Evolutionary conservation across 2,329 filamentous ascomycete species (phyloP).

Genomic region (Botryotinia globosa): DNA sequence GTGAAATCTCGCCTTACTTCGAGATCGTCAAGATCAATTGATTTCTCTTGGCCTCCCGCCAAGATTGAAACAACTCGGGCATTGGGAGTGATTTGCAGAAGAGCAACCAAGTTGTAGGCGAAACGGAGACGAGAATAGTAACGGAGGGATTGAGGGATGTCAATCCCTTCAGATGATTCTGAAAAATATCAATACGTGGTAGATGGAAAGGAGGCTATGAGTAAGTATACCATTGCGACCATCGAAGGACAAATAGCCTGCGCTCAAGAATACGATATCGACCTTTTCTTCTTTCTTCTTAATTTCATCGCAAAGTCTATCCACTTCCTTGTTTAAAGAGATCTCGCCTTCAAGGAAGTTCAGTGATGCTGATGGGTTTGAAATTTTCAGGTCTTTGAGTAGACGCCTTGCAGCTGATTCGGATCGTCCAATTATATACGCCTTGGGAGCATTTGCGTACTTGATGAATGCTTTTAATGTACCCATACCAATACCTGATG

Average conservation of each 20-base stretch:
- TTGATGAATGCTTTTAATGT: constrained; percentile 48
- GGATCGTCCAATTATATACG: constrained; percentile 54
- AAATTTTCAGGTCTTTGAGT: constrained; percentile 42
- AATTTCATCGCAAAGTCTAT: constrained; percentile 48
- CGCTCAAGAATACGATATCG: constrained; percentile 48
- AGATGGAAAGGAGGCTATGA: not conserved
- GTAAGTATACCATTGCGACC: constrained; percentile 32
- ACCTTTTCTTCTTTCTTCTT: constrained; percentile 44
- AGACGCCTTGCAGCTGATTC: constrained; percentile 36
- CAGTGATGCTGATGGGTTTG: constrained; percentile 47
- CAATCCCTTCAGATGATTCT: constrained; percentile 57
- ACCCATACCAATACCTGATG: constrained; percentile 52
- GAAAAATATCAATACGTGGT: constrained; percentile 18
- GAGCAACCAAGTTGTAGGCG: constrained; percentile 54
- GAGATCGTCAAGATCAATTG: constrained; percentile 47
- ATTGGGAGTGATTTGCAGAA: constrained; percentile 45
- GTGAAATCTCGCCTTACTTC: constrained; percentile 39
- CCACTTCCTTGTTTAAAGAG: constrained; percentile 50
- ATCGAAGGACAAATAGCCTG: constrained; percentile 40
- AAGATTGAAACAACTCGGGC: constrained; percentile 55
- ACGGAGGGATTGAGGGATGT: constrained; percentile 49
- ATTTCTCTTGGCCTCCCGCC: constrained; percentile 51
- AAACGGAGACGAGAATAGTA: constrained; percentile 60
- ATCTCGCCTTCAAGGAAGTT: constrained; percentile 51
- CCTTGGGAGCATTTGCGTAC: constrained; percentile 42